Base-by-base conservation (phyloP, 805 yeast genomes). In the Vanderwaltozyma tropicalis region DNA sequence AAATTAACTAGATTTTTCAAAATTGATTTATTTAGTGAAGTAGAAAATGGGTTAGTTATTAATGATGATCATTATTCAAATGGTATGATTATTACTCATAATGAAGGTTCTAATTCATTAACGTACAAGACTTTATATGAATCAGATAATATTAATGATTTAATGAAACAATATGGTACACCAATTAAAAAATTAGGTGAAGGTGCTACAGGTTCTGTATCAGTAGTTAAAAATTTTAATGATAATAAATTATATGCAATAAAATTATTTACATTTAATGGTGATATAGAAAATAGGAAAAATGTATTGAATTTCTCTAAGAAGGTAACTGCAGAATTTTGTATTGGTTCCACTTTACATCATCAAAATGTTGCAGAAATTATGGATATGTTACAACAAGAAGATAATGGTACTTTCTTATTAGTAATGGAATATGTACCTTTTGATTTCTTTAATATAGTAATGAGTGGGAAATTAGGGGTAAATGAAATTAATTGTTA, bases 181-280 rank as follows among this genome's bases (percentile, higher is more conserved):
- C 72, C 79, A 2, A 94, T 94, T 11, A 71, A 72, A 44, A 66
- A 80, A 17, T 65, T 86, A 35, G 97, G 97, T 17, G 77, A 88
- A 41, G 97, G 97, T 12, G 96, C 96, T 1, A 88, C 94, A 18
- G 96, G 97, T 2, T 80, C 92, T 0, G 97, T 88, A n/a, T 72
- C 81, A 30, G 69, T 85, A 37, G 80, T 87, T 41, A 74, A 75
- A 41, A 71, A 81, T 37, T 57, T 71, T 0, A 78, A 78, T 45
- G 71, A 74, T 18, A n/a, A 24, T 17, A 69, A 73, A 42, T 57
- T 84, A 4, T 86, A 74, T 61, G 97, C 97, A 0, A 83, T 89
- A 38, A 88, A 88, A 63, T 82, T 84, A 59, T 87, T 89, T 58
- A 38, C 32, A 29, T 32, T 26, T 13, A 33, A 28, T 18, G 30